These are phyloP conservation scores for Boletus smithii DNA, from an alignment of 1,284 basidiomycete species.

Conservation along the genomic window DNA sequence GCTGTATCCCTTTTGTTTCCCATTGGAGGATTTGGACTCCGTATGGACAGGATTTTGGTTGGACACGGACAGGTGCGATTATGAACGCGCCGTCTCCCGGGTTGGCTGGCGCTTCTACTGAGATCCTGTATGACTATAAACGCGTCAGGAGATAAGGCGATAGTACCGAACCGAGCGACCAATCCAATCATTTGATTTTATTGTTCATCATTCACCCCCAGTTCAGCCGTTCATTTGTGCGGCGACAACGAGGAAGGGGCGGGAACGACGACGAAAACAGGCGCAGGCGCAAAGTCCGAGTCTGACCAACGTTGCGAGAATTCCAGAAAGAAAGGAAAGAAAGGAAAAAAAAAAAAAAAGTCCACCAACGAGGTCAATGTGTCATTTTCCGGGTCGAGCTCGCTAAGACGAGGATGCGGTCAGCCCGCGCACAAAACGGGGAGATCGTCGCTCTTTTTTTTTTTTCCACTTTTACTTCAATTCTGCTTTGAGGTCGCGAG, in stretches of 20 bases:
- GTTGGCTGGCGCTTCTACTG: not conserved
- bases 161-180: constrained; percentile 5
- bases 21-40: not conserved
- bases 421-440: too few relatives aligned
- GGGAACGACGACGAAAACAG: not conserved
- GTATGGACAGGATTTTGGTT: not conserved
- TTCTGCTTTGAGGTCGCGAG: too few relatives aligned
- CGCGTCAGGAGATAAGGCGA: constrained; percentile 12
- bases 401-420: too few relatives aligned
- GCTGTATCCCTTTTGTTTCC: not conserved
- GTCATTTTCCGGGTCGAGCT: not conserved
- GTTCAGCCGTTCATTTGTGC: constrained; percentile 6
- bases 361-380: not conserved
- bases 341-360: too few relatives aligned
- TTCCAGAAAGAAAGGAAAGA: not conserved
- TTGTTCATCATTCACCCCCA: not conserved
- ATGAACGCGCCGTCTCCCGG: not conserved
- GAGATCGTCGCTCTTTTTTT: too few relatives aligned
- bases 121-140: not conserved
- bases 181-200: not conserved
- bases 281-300: not conserved
- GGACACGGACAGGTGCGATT: not conserved
- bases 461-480: too few relatives aligned
- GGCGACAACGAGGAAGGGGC: constrained; percentile 12
- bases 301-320: not conserved